phyloP scores from a whole-genome alignment of 169 alveolate genomes.

The Plasmodium fragile region DNA sequence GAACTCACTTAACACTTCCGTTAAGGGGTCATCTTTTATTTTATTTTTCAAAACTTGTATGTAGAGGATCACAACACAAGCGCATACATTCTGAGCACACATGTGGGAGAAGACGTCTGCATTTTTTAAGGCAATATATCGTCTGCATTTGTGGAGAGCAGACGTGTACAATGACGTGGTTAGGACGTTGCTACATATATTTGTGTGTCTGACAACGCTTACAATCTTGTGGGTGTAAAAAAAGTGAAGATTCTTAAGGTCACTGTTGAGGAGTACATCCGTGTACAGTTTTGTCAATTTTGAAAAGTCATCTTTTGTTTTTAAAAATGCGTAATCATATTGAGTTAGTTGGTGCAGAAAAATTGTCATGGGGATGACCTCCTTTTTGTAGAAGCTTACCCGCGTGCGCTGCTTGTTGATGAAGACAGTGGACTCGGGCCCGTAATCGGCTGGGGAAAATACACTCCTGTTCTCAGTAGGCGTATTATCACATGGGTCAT shows the following conservation, averaged over 20 bases:
- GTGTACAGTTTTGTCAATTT: slow-evolving; percentile 21
- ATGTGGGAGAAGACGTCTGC: background rate
- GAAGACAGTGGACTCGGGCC: slow-evolving; percentile 10
- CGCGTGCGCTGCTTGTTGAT: background rate
- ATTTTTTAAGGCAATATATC: background rate
- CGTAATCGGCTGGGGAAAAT: background rate
- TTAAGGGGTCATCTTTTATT: slow-evolving; percentile 15
- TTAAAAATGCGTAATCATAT: slow-evolving; percentile 32
- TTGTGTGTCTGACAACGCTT: background rate
- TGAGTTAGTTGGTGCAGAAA: slow-evolving; percentile 5
- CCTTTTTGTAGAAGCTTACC: background rate
- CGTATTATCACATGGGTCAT: background rate
- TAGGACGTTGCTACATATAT: slow-evolving; percentile 29
- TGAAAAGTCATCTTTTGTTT: background rate
- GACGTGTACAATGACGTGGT: slow-evolving; percentile 31
- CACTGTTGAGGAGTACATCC: slow-evolving; percentile 20
- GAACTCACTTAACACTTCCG: background rate
- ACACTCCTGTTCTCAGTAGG: background rate
- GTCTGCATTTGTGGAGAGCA: slow-evolving; percentile 23
- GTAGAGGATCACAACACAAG: background rate
- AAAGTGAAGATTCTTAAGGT: slow-evolving; percentile 32
- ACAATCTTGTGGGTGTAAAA: slow-evolving; percentile 42
- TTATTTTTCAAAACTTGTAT: slow-evolving; percentile 26
- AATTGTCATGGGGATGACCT: background rate
- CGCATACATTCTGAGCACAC: background rate